phyloP scores from a whole-genome alignment of 179 eudicot genomes.

The Corrigiola litoralis region DNA sequence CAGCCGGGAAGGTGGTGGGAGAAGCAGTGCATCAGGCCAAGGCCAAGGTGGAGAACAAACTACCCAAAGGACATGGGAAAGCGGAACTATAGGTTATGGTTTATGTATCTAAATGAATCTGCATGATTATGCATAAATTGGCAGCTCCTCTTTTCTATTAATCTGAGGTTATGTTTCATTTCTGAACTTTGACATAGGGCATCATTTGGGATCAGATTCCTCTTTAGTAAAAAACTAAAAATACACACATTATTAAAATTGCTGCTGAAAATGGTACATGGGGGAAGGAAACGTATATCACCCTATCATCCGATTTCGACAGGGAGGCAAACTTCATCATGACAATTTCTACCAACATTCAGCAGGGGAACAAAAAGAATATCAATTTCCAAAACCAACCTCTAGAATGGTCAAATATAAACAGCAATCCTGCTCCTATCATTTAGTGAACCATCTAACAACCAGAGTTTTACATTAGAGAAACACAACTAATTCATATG shows the following conservation, averaged over 20 bases:
- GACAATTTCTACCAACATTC: neutral
- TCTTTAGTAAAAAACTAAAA: too few relatives aligned
- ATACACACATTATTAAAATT: too few relatives aligned
- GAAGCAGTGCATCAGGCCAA: constrained; percentile 27
- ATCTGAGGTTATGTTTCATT: too few relatives aligned
- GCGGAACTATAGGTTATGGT: constrained; percentile 19
- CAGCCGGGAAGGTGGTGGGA: constrained; percentile 21
- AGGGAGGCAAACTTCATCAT: neutral
- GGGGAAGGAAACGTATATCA: too few relatives aligned
- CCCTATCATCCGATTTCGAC: too few relatives aligned
- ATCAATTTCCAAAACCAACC: neutral
- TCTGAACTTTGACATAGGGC: too few relatives aligned
- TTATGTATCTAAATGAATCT: neutral
- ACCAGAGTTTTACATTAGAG: too few relatives aligned
- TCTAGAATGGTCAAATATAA: neutral
- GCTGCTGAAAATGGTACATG: too few relatives aligned
- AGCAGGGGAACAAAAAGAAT: neutral
- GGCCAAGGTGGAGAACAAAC: constrained; percentile 23
- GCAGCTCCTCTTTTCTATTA: too few relatives aligned
- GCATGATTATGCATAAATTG: neutral
- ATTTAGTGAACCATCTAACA: too few relatives aligned
- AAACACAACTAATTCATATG: neutral
- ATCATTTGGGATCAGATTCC: too few relatives aligned
- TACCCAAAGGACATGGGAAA: neutral
- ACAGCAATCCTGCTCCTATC: neutral